Percentiles rank a stretch among this genome's conserved stretches.
Conservation (phyloP, 495 filamentous ascomycete species). For the Talaromyces adpressus region DNA sequence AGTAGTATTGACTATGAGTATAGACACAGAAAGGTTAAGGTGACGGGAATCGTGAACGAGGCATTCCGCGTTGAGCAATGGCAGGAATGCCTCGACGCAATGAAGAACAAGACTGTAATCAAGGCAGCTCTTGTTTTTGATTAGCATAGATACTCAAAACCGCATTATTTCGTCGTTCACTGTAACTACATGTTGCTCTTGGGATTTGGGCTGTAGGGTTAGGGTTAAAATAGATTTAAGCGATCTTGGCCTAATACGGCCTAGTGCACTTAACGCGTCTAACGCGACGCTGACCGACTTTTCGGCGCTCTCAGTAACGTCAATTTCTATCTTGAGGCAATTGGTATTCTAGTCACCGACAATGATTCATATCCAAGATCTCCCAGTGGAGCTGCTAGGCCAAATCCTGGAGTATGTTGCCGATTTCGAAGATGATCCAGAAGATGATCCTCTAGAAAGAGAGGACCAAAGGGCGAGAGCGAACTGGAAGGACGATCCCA, state of each 20-base stretch:
- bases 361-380: slow-evolving; percentile 3
- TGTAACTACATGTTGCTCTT: too few relatives aligned
- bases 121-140: background rate
- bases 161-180: too few relatives aligned
- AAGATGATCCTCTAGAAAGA: background rate
- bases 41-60: background rate
- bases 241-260: background rate
- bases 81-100: background rate
- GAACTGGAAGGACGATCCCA: background rate
- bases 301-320: background rate
- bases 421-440: background rate
- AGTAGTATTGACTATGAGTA: background rate
- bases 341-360: background rate
- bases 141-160: background rate
- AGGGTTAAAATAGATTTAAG: background rate
- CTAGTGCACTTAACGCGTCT: background rate
- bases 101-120: background rate
- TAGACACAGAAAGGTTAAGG: background rate
- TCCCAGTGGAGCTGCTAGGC: slow-evolving; percentile 1
- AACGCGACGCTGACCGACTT: background rate
- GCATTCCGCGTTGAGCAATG: background rate
- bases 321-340: background rate
- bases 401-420: background rate
- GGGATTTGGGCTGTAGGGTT: background rate
- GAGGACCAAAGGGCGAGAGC: background rate